Percentiles rank a stretch among this genome's conserved stretches.
Evolutionary conservation across 768 basidiomycete species (phyloP).

Genomic region (Daedaleopsis sinensis): DNA sequence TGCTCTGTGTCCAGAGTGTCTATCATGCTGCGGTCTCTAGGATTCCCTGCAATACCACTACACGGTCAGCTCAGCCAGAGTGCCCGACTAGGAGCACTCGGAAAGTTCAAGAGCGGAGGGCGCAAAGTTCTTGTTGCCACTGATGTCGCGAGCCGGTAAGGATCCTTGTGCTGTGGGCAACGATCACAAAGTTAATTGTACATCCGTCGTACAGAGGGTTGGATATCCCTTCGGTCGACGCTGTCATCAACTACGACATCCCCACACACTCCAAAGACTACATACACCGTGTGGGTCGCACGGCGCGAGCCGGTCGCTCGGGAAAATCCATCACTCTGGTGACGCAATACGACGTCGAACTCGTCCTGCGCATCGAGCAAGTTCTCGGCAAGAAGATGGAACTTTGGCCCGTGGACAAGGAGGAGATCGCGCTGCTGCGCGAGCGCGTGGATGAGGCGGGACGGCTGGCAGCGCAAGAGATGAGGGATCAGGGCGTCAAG

Average conservation of each 20-base stretch:
- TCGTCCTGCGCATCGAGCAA: slow-evolving; percentile 91
- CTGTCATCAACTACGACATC: slow-evolving; percentile 97
- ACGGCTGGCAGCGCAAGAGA: slow-evolving; percentile 71
- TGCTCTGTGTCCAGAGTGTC: slow-evolving; percentile 56
- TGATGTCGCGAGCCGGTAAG: slow-evolving; percentile 90
- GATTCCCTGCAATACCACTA: slow-evolving; percentile 93
- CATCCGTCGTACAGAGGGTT: slow-evolving; percentile 61
- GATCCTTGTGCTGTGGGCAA: slow-evolving; percentile 6
- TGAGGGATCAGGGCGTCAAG: slow-evolving; percentile 74
- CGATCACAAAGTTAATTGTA: neutral
- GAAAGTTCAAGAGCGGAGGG: slow-evolving; percentile 96
- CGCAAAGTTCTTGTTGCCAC: slow-evolving; percentile 92
- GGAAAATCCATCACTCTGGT: slow-evolving; percentile 98
- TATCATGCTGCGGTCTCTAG: slow-evolving; percentile 86
- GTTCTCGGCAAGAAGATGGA: slow-evolving; percentile 94
- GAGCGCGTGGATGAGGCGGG: slow-evolving; percentile 91
- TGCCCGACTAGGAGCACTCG: slow-evolving; percentile 88
- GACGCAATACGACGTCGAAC: slow-evolving; percentile 97
- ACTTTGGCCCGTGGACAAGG: slow-evolving; percentile 82
- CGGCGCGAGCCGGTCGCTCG: slow-evolving; percentile 95
- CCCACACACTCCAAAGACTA: slow-evolving; percentile 99
- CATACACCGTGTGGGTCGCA: slow-evolving; percentile 96
- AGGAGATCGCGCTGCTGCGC: slow-evolving; percentile 83
- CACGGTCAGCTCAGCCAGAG: slow-evolving; percentile 96
- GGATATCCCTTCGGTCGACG: slow-evolving; percentile 94